Percentiles rank a stretch among this genome's conserved stretches.
Evolutionary conservation across 2,329 filamentous ascomycete genomes (phyloP).

Genomic region (Elsinoe necatrix): DNA sequence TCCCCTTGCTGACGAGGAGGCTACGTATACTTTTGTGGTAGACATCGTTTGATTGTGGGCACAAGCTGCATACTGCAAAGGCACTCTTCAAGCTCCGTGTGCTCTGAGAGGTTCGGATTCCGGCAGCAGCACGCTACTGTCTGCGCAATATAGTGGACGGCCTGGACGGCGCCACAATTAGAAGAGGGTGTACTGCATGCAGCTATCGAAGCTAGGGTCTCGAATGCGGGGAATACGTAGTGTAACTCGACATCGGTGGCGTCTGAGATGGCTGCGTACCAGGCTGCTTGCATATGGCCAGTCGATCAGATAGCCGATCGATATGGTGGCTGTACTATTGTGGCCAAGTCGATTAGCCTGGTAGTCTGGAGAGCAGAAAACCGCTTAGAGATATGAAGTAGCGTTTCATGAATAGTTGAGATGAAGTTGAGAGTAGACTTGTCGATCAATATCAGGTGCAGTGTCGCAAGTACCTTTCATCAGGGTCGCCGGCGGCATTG

Average conservation of each 20-base stretch:
- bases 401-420: not conserved
- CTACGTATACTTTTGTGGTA: not conserved
- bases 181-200: constrained; percentile 4
- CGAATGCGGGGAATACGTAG: not conserved
- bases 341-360: not conserved
- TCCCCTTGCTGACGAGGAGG: not conserved
- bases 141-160: constrained; percentile 1
- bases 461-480: not conserved
- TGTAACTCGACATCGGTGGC: constrained; percentile 2
- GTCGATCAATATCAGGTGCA: not conserved
- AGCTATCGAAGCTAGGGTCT: not conserved
- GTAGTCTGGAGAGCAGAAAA: too few species aligned
- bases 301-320: not conserved
- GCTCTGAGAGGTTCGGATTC: constrained; percentile 7
- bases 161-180: not conserved
- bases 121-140: constrained; percentile 1
- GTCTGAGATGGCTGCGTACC: not conserved
- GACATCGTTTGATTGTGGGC: not conserved
- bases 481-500: not conserved
- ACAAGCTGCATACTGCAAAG: not conserved
- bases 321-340: not conserved
- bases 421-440: not conserved
- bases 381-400: not conserved
- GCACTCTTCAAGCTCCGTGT: not conserved
- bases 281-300: not conserved